Evolutionary conservation across 352 stramenopile species (phyloP).

Genomic region (Phytophthora uliginosa): DNA sequence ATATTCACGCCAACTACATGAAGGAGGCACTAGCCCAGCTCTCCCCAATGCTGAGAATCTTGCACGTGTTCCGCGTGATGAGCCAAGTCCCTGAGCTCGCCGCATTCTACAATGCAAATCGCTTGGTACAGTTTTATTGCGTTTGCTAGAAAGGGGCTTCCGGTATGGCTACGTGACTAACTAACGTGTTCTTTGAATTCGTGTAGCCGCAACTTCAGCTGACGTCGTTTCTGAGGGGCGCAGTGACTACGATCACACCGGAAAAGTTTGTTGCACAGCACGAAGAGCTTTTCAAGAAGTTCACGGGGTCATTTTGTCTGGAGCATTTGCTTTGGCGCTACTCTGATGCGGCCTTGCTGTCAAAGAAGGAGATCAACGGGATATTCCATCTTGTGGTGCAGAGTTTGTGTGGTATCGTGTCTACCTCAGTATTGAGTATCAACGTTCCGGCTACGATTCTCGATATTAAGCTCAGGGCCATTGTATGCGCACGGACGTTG

Average conservation of each 20-base stretch:
- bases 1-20: conserved; percentile 79
- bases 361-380: conserved; percentile 86
- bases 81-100: conserved; percentile 78
- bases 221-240: conserved; percentile 73
- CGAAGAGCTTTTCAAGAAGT: conserved; percentile 84
- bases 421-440: conserved; percentile 69
- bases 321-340: conserved; percentile 82
- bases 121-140: conserved; percentile 50
- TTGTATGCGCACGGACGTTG: conserved; percentile 67
- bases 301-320: conserved; percentile 79
- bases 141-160: not conserved
- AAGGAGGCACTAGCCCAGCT: conserved; percentile 65
- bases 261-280: conserved; percentile 82
- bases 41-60: conserved; percentile 77
- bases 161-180: not conserved
- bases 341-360: conserved; percentile 73
- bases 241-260: conserved; percentile 77
- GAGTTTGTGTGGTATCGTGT: conserved; percentile 77
- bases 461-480: conserved; percentile 72
- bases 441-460: conserved; percentile 66
- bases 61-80: conserved; percentile 83
- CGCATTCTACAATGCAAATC: conserved; percentile 84
- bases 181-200: conserved; percentile 8
- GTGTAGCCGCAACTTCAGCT: conserved; percentile 79
- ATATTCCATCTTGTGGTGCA: conserved; percentile 86